Percentiles rank a stretch among this genome's conserved stretches.
These are phyloP conservation scores for California macrophylla DNA, from an alignment of 441 rosid genomes.

Conservation along the genomic window DNA sequence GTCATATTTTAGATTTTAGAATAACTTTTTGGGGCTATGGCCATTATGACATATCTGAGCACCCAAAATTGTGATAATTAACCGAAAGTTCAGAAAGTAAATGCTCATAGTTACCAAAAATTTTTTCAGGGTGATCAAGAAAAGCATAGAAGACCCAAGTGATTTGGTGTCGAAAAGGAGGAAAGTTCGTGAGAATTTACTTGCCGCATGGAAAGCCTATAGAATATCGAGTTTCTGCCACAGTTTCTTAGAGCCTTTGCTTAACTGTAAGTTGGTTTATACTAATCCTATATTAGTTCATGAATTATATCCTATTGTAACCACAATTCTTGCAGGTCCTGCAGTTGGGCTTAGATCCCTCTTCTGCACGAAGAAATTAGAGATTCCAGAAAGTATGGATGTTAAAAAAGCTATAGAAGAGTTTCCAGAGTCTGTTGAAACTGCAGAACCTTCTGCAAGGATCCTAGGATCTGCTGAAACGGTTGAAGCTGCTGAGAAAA, in stretches of 20 bases:
- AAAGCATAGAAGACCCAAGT: conserved; percentile 47
- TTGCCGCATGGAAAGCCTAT: conserved; percentile 35
- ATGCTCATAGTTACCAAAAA: conserved; percentile 3
- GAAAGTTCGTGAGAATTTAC: conserved; percentile 35
- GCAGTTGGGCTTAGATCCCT: conserved; percentile 36
- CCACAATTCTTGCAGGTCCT: conserved; percentile 32
- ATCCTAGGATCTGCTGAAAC: conserved; percentile 20
- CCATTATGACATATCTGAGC: background rate
- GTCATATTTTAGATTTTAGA: background rate
- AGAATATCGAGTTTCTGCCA: conserved; percentile 28
- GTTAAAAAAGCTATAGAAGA: conserved; percentile 6
- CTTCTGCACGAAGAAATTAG: conserved; percentile 20
- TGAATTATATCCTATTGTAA: conserved; percentile 15
- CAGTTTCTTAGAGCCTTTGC: conserved; percentile 43
- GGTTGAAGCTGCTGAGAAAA: background rate
- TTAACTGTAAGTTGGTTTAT: conserved; percentile 48
- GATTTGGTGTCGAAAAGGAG: conserved; percentile 48
- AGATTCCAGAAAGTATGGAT: conserved; percentile 20
- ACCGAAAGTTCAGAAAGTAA: background rate
- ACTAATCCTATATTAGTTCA: conserved; percentile 7
- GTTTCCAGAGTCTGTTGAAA: conserved; percentile 3
- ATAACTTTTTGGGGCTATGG: background rate
- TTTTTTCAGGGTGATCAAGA: conserved; percentile 45
- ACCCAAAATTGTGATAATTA: background rate
- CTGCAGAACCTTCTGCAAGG: conserved; percentile 25